These are phyloP conservation scores for Podila verticillata DNA, from an alignment of 192 early-diverging fungal genomes.

Conservation along the genomic window DNA sequence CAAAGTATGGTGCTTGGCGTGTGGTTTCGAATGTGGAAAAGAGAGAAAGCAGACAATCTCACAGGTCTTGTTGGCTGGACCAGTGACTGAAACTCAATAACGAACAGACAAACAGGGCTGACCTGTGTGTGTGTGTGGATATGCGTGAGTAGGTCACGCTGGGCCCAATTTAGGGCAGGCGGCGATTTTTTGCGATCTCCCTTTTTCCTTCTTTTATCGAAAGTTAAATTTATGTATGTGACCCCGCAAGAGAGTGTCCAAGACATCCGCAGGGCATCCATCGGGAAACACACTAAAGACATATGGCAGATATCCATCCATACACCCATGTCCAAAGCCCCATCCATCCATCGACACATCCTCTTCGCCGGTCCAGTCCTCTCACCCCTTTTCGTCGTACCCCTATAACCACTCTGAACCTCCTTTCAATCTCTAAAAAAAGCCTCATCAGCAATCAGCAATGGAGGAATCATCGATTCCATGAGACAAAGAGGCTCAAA, in stretches of 20 bases:
- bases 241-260: background rate
- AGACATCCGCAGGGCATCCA: background rate
- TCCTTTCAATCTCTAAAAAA: background rate
- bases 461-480: too few relatives aligned
- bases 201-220: conserved; percentile 7
- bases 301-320: background rate
- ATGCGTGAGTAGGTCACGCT: background rate
- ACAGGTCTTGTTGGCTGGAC: too few relatives aligned
- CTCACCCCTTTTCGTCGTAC: conserved; percentile 1
- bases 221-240: conserved; percentile 7
- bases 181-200: conserved; percentile 1
- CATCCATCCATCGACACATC: conserved; percentile 1
- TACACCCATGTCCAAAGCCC: background rate
- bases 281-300: background rate
- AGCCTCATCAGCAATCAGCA: too few relatives aligned
- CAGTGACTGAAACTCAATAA: too few relatives aligned
- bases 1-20: too few relatives aligned
- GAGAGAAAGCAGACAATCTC: too few relatives aligned
- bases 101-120: background rate
- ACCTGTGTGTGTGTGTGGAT: background rate
- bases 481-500: too few relatives aligned
- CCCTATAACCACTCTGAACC: background rate
- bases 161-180: background rate
- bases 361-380: background rate
- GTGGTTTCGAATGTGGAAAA: too few relatives aligned